Evolutionary conservation across 768 basidiomycete genomes (phyloP).

Genomic region (Hysterangium stoloniferum): DNA sequence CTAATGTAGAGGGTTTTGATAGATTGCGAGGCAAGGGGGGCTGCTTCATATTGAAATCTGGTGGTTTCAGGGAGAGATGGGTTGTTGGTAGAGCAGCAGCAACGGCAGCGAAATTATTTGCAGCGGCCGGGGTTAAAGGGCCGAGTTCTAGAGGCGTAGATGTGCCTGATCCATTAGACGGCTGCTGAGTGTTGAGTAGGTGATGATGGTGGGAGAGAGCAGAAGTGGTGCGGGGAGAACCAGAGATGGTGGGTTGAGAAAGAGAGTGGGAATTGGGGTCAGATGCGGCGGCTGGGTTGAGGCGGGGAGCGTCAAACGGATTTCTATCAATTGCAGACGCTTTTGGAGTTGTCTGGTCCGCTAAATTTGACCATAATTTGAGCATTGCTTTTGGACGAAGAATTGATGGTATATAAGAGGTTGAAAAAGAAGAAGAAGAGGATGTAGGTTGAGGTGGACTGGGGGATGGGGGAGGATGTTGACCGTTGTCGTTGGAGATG

Average conservation of each 20-base stretch:
- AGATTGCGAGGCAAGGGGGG: slow-evolving; percentile 36
- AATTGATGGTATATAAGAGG: not conserved
- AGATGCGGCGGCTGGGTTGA: slow-evolving; percentile 24
- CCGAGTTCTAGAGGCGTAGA: slow-evolving; percentile 33
- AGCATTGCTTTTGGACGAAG: slow-evolving; percentile 40
- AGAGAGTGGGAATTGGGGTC: too few relatives aligned
- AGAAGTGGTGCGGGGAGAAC: slow-evolving; percentile 14
- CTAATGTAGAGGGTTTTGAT: slow-evolving; percentile 12
- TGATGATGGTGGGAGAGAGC: slow-evolving; percentile 13
- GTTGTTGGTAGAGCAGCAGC: slow-evolving; percentile 48
- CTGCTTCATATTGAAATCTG: slow-evolving; percentile 74
- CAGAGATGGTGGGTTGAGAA: slow-evolving; percentile 20
- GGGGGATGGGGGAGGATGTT: slow-evolving; percentile 14
- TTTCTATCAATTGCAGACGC: slow-evolving; percentile 39
- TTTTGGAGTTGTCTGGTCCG: slow-evolving; percentile 57
- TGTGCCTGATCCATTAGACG: slow-evolving; percentile 17
- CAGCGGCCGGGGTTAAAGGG: slow-evolving; percentile 36
- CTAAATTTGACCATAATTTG: slow-evolving; percentile 55
- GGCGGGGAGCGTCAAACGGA: slow-evolving; percentile 49
- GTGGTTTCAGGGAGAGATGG: slow-evolving; percentile 72
- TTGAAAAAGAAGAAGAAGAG: not conserved
- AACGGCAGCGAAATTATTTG: slow-evolving; percentile 32
- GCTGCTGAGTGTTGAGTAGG: slow-evolving; percentile 11
- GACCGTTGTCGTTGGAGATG: slow-evolving; percentile 20
- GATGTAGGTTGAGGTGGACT: slow-evolving; percentile 12